phyloP scores from a whole-genome alignment of 441 rosid species.

The Iberis amara region DNA sequence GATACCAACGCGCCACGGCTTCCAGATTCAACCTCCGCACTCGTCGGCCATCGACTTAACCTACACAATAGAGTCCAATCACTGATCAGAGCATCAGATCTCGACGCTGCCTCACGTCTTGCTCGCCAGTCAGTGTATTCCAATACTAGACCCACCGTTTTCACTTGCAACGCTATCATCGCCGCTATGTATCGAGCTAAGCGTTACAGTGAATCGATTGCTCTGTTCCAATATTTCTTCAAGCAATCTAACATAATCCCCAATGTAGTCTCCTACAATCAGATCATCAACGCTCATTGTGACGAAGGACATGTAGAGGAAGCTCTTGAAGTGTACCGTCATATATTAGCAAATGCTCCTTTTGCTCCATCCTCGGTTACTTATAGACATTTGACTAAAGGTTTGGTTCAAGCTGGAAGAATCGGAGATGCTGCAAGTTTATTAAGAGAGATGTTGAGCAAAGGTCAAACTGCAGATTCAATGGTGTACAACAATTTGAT shows the following conservation, averaged over 20 bases:
- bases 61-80: slow-evolving; percentile 92
- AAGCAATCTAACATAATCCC: slow-evolving; percentile 71
- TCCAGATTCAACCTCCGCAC: slow-evolving; percentile 75
- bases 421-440: slow-evolving; percentile 71
- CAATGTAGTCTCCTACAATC: slow-evolving; percentile 80
- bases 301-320: slow-evolving; percentile 71
- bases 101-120: slow-evolving; percentile 71
- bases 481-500: slow-evolving; percentile 75
- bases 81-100: slow-evolving; percentile 80
- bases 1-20: slow-evolving; percentile 88
- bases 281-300: slow-evolving; percentile 78
- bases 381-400: slow-evolving; percentile 85
- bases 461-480: slow-evolving; percentile 86
- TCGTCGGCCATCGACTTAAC: slow-evolving; percentile 77
- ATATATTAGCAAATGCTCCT: slow-evolving; percentile 64
- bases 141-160: slow-evolving; percentile 69
- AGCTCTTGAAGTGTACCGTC: slow-evolving; percentile 57
- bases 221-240: slow-evolving; percentile 68
- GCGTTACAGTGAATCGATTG: slow-evolving; percentile 63
- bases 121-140: slow-evolving; percentile 73
- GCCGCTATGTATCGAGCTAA: slow-evolving; percentile 84
- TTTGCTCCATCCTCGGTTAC: slow-evolving; percentile 75
- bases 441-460: slow-evolving; percentile 76
- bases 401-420: slow-evolving; percentile 68
- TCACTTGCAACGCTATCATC: slow-evolving; percentile 88